Conservation (phyloP, 192 early-diverging fungal genomes). For the Coemansia sp. region DNA sequence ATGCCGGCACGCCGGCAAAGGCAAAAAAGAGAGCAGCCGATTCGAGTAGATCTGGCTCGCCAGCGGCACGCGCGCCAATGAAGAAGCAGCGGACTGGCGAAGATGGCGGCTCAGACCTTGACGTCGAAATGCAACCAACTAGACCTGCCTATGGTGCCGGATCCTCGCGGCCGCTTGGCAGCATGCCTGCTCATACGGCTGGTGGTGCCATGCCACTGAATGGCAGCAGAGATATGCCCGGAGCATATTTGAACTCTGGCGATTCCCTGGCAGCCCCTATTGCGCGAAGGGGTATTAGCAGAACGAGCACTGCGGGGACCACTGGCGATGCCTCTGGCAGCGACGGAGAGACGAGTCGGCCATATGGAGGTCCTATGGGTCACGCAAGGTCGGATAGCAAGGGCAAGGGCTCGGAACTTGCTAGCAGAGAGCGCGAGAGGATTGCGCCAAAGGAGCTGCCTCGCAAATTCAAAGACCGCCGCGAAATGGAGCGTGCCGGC, state of each 20-base stretch:
- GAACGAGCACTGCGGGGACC: slow-evolving; percentile 27
- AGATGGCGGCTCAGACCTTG: slow-evolving; percentile 18
- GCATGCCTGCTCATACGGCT: slow-evolving; percentile 11
- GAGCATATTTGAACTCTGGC: slow-evolving; percentile 16
- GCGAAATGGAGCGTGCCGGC: slow-evolving; percentile 37
- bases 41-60: slow-evolving; percentile 30
- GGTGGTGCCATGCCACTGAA: slow-evolving; percentile 7
- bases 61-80: slow-evolving; percentile 16
- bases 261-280: slow-evolving; percentile 10
- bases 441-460: slow-evolving; percentile 10
- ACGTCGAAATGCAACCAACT: slow-evolving; percentile 15
- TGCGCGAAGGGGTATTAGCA: slow-evolving; percentile 22
- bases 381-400: slow-evolving; percentile 7
- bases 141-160: slow-evolving; percentile 21
- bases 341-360: slow-evolving; percentile 11
- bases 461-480: slow-evolving; percentile 31
- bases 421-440: slow-evolving; percentile 14
- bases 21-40: slow-evolving; percentile 40
- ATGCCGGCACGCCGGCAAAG: slow-evolving; percentile 6
- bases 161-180: slow-evolving; percentile 19
- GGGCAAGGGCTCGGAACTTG: background rate
- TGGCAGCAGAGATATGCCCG: slow-evolving; percentile 1
- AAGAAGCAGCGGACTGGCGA: slow-evolving; percentile 25
- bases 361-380: background rate
- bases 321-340: slow-evolving; percentile 25